A percentile compares a stretch with the other conserved stretches of the same genome.
phyloP scores from a whole-genome alignment of 2,329 filamentous ascomycete genomes.

The Xenoacremonium recifei region DNA sequence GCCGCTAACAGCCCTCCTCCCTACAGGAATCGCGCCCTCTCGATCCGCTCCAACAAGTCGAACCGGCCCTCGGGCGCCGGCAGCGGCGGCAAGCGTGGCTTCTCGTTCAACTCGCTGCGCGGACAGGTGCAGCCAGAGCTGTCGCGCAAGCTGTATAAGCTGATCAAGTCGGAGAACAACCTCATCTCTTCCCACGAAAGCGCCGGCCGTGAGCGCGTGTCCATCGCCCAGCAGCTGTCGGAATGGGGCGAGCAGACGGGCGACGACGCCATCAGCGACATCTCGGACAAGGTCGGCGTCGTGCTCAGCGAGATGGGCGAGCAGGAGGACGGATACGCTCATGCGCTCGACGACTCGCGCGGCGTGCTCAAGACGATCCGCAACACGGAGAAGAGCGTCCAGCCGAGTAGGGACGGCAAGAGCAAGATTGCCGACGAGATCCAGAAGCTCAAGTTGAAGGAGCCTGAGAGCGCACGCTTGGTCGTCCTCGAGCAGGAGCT shows the following conservation, averaged over 20 bases:
- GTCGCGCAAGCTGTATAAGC: conserved; percentile 80
- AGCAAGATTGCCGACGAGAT: conserved; percentile 91
- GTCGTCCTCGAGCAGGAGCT: conserved; percentile 93
- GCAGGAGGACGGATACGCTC: conserved; percentile 86
- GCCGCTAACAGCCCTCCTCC: conserved; percentile 24
- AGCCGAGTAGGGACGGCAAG: conserved; percentile 86
- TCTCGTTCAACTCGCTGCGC: conserved; percentile 83
- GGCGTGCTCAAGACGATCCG: conserved; percentile 84
- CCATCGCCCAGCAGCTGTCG: conserved; percentile 85
- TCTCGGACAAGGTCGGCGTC: conserved; percentile 94
- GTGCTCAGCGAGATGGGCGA: conserved; percentile 89
- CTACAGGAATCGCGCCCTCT: conserved; percentile 71
- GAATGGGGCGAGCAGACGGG: conserved; percentile 94
- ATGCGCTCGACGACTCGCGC: conserved; percentile 83
- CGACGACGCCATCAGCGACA: conserved; percentile 83
- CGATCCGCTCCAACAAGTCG: conserved; percentile 65
- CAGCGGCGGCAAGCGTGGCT: conserved; percentile 60
- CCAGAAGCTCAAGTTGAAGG: conserved; percentile 85
- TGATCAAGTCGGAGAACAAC: conserved; percentile 95
- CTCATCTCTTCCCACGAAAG: conserved; percentile 81
- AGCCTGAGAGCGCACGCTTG: conserved; percentile 79
- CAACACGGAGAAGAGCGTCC: conserved; percentile 93
- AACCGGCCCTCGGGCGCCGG: conserved; percentile 38
- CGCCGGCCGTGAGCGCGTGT: conserved; percentile 79
- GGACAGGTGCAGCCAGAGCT: conserved; percentile 84